Conservation (phyloP, 805 yeast genomes). For the Clavispora santaluciae region DNA sequence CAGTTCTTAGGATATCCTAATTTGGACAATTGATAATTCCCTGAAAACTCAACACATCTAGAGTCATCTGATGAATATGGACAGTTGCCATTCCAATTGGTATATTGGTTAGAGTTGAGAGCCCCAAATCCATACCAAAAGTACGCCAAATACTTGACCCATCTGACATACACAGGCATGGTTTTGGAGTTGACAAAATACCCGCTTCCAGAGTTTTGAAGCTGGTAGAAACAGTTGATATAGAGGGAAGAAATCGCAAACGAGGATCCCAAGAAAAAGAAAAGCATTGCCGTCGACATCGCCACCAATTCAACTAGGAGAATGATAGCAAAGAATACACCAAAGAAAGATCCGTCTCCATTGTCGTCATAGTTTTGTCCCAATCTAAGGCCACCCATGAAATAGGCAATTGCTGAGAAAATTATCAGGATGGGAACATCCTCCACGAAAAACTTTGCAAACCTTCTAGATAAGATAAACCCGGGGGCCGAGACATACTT, state of each 20-base stretch:
- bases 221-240: slow-evolving; percentile 61
- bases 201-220: slow-evolving; percentile 77
- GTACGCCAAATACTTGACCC: slow-evolving; percentile 75
- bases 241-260: slow-evolving; percentile 57
- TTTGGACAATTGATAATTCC: slow-evolving; percentile 46
- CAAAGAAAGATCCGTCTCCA: slow-evolving; percentile 35
- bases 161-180: slow-evolving; percentile 81
- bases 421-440: slow-evolving; percentile 60
- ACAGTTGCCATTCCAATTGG: slow-evolving; percentile 58
- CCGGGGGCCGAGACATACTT: slow-evolving; percentile 63
- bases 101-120: slow-evolving; percentile 58
- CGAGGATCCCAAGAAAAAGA: slow-evolving; percentile 55
- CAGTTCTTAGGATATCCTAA: slow-evolving; percentile 64
- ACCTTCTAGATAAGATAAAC: slow-evolving; percentile 58
- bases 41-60: slow-evolving; percentile 43
- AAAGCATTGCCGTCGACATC: slow-evolving; percentile 48
- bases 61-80: slow-evolving; percentile 34
- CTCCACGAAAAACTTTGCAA: slow-evolving; percentile 63
- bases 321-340: slow-evolving; percentile 55
- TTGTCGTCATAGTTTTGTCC: slow-evolving; percentile 8
- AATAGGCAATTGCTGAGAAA: slow-evolving; percentile 61
- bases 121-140: slow-evolving; percentile 79
- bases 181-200: slow-evolving; percentile 67
- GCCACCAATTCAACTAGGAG: slow-evolving; percentile 54
- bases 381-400: slow-evolving; percentile 67